Conservation (phyloP, 2,329 filamentous ascomycete genomes). For the Rhytidhysteron rufulum region DNA sequence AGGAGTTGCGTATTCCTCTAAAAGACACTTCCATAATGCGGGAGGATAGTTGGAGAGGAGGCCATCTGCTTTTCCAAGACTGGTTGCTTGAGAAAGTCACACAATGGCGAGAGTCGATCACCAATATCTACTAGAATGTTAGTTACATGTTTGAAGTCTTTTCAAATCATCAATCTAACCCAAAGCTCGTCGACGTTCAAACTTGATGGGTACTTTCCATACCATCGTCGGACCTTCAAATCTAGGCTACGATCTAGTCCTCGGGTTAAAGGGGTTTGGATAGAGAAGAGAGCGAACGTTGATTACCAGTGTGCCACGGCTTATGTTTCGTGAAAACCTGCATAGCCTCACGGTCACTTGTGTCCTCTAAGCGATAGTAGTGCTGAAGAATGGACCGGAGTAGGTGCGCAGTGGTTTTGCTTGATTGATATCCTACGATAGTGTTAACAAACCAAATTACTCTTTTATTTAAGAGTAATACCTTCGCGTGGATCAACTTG, state of each 20-base stretch:
- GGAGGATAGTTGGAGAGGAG: constrained; percentile 38
- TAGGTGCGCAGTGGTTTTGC: constrained; percentile 36
- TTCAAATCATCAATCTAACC: too few species aligned
- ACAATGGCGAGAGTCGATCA: constrained; percentile 37
- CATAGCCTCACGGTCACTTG: constrained; percentile 37
- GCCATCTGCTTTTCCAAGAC: constrained; percentile 43
- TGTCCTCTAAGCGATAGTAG: constrained; percentile 43
- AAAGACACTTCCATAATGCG: constrained; percentile 40
- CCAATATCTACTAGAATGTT: too few species aligned
- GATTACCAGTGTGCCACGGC: constrained; percentile 40
- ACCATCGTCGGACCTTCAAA: constrained; percentile 41
- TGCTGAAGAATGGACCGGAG: constrained; percentile 40
- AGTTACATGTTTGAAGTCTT: too few species aligned
- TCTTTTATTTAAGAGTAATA: too few species aligned
- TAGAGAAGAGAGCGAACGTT: too few species aligned
- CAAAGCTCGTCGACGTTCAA: constrained; percentile 43
- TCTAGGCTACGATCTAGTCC: constrained; percentile 41
- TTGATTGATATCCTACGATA: constrained; percentile 38
- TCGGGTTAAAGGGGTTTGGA: too few species aligned
- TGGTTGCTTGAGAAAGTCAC: constrained; percentile 43
- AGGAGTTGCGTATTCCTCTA: constrained; percentile 38
- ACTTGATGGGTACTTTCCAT: constrained; percentile 39
- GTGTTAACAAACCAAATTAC: too few species aligned
- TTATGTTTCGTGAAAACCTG: constrained; percentile 41
- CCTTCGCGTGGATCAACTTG: constrained; percentile 41